Base-by-base conservation (phyloP, 345 rosid genomes). In the Brassica incana region DNA sequence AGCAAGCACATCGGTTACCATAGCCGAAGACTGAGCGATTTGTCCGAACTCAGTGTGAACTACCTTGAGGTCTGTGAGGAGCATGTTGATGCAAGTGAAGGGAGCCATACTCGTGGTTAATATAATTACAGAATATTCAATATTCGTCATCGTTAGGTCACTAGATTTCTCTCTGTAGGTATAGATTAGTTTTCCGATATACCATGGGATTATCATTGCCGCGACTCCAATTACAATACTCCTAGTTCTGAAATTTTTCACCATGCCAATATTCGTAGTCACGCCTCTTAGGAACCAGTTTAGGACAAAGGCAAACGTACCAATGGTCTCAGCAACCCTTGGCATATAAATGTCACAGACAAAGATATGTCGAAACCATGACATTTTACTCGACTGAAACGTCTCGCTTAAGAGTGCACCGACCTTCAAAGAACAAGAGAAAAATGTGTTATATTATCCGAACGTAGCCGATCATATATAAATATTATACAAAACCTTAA, bases 231-330 rank as follows among this genome's bases (percentile, higher is more conserved):
- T 70, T 1, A 72, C 73, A 4, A 16, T 0, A 61, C 82, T 45
- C 25, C 72, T 82, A 29, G 14, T 72, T 27, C 70, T 75, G 4
- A 81, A 56, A 25, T 27, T 73, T 45, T 69, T 48, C 0, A 83
- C 33, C 50, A 78, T 10, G 23, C 68, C 61, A 48, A 81, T 59
- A 50, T 89, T 84, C 40, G 81, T 83, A 76, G 83, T 87, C 79
- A 88, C 87, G 32, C 83, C 90, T 73, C 78, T 73, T 30, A 88
- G 77, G 79, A 88, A 88, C 72, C 87, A 69, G 69, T 83, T 83
- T 54, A 87, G 30, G 35, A 63, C 58, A 69, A 69, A 87, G 7
- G 85, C 91, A 62, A 90, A 77, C 9, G 74, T 5, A 4, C 82
- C 87, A 8, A 83, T 6, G 9, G 85, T 74, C 5, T 81, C 86